phyloP scores from a whole-genome alignment of 768 basidiomycete species.

The Antrodiella citrinella region DNA sequence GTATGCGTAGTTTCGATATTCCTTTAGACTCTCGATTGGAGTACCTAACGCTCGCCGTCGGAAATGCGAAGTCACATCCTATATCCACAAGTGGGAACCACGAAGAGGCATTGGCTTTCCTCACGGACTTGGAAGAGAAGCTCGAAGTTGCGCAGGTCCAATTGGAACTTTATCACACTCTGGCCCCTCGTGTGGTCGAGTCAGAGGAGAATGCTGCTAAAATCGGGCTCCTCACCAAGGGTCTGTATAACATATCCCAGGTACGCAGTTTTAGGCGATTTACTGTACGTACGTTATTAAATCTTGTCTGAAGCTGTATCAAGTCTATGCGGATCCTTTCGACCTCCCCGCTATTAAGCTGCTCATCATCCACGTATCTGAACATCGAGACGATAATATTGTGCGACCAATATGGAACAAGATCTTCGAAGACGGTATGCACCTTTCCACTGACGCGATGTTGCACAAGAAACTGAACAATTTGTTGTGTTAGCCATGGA shows the following conservation, averaged over 20 bases:
- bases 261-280: no score
- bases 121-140: conserved; percentile 93
- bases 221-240: conserved; percentile 48
- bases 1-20: conserved; percentile 47
- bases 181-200: conserved; percentile 53
- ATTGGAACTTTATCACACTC: conserved; percentile 73
- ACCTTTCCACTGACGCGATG: not conserved
- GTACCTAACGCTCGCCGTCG: conserved; percentile 88
- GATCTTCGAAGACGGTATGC: conserved; percentile 73
- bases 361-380: conserved; percentile 87
- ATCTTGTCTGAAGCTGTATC: conserved; percentile 77
- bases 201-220: conserved; percentile 55
- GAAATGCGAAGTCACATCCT: conserved; percentile 93
- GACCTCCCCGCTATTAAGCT: conserved; percentile 79
- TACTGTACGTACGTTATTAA: not conserved
- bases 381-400: conserved; percentile 79
- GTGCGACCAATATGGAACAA: conserved; percentile 84
- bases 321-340: conserved; percentile 81
- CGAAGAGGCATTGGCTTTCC: conserved; percentile 89
- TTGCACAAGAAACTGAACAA: not conserved
- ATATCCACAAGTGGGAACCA: conserved; percentile 69
- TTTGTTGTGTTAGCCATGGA: conserved; percentile 38
- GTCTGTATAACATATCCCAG: conserved; percentile 76
- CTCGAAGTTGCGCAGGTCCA: conserved; percentile 96
- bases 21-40: conserved; percentile 73